Evolutionary conservation across 306 rosid species (phyloP), one percentile per base, ranked within the genome.

Genomic region (Vigna hirtella): DNA sequence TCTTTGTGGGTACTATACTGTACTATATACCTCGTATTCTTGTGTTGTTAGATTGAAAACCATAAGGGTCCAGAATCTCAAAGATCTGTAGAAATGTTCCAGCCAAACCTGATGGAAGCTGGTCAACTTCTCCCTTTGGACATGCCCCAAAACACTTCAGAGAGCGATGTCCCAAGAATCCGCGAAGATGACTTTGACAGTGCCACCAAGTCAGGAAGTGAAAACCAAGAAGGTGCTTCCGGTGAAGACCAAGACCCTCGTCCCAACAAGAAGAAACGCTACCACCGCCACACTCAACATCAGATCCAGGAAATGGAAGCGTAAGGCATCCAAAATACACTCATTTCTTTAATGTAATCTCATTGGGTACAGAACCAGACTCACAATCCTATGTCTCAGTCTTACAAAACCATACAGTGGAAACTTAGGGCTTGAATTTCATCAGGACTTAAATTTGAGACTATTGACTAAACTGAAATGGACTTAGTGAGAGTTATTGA

Each of bases 271-370:
- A 91, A 91, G 85, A 96, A 93, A 80, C 94, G 98, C 7, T 93
- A 96, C 63, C 99, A 93, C 76, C 99, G 99, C 73, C 99, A 96
- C 83, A 96, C 99, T 22, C 99, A 96, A 70, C 97, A 90, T 63
- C 98, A 96, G 91, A 96, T 96, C 91, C 99, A 96, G 85, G 98
- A 93, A 84, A 96, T 96, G 99, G 99, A 96, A 90, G 85, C 98
- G 99, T 96, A 86, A 83, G 86, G 17, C 8, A 34, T 9, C n/a
- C 45, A 6, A 30, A 55, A 49, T 2, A 22, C 14, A 28, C 14
- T 53, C 2, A 1, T 14, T 14, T 28, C 16, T 28, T 16, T 13
- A 40, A 56, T 38, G 17, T 58, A 58, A 26, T 7, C 4, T 11
- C 17, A 4, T 57, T 57, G 26, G 24, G 3, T 52, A 17, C 24